Base-by-base conservation (phyloP, 2,329 filamentous ascomycete species). In the Colletotrichum liaoningense region DNA sequence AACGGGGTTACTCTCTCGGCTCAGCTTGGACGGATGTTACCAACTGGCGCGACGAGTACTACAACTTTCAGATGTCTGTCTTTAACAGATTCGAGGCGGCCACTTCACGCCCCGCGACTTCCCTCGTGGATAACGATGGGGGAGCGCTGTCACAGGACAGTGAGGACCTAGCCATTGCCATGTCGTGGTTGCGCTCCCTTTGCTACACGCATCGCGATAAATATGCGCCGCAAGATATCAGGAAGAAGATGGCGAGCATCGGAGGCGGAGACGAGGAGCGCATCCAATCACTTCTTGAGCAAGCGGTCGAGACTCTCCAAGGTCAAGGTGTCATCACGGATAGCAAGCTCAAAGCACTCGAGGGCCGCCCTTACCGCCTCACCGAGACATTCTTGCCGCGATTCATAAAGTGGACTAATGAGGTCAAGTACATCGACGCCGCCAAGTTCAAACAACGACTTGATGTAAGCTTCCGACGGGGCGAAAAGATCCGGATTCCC, bases 301-400 rank as follows among this genome's bases (percentile, higher is more conserved):
- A 81, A 69, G 88, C 86, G 0, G 85, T 90, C 57, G 81, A 84
- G 56, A 81, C 85, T 52, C 83, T 91, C 16, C 86, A 87, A 38
- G 79, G 81, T 7, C 83, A 87, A 52, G 86, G 86, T 63, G 82
- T 95, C 30, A 88, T 90, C 46, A 89, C 89, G 76, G 88, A 89
- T 75, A 89, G 87, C 65, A 92, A 91, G 75, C 86, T 88, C 22
- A 88, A 90, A 33, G 86, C 87, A 0, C 82, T 89, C n/a, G 81
- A 84, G 2, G 92, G 91, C 0, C 86, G 90, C 11, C 90, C 90
- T 12, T 94, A 91, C 80, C 86, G 89, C 54, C 87, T 94, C 42
- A 90, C 90, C 65, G 88, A 91, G 74, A 85, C 86, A 33, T 91
- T 92, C 75, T 83, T 87, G 8, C 85, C 86, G 38, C 83, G 86